Evolutionary conservation across 371 early-diverging fungal species (phyloP).

Genomic region (Actinomortierella wolfii): DNA sequence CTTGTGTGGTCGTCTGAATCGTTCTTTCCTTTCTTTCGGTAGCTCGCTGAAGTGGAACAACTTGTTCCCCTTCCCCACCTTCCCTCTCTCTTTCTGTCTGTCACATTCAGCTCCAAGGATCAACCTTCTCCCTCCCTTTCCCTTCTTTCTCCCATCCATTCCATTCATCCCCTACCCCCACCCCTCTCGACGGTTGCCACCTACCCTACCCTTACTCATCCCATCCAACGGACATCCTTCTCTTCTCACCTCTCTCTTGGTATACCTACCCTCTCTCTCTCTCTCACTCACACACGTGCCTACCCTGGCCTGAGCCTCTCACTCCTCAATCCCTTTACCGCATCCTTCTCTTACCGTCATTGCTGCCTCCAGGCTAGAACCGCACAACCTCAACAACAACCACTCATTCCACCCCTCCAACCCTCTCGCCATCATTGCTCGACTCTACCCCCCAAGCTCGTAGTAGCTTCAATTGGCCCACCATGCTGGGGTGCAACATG

Average conservation of each 20-base stretch:
- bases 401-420: background rate
- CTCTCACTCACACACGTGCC: background rate
- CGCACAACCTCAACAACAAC: background rate
- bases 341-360: too few species aligned
- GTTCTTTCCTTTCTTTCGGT: background rate
- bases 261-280: background rate
- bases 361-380: too few species aligned
- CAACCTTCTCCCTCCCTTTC: background rate
- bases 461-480: background rate
- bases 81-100: background rate
- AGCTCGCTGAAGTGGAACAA: background rate
- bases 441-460: background rate
- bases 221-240: background rate
- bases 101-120: background rate
- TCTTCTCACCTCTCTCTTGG: background rate
- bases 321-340: background rate
- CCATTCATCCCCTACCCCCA: background rate
- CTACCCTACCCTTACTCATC: conserved; percentile 1
- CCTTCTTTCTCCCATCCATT: conserved; percentile 7
- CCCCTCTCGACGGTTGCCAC: background rate
- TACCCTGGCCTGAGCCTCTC: background rate
- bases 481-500: conserved; percentile 9
- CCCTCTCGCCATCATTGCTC: background rate
- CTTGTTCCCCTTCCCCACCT: too few species aligned
- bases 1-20: background rate